phyloP scores from a whole-genome alignment of 2,329 filamentous ascomycete species.

The Coniosporium tulheliwenetii region DNA sequence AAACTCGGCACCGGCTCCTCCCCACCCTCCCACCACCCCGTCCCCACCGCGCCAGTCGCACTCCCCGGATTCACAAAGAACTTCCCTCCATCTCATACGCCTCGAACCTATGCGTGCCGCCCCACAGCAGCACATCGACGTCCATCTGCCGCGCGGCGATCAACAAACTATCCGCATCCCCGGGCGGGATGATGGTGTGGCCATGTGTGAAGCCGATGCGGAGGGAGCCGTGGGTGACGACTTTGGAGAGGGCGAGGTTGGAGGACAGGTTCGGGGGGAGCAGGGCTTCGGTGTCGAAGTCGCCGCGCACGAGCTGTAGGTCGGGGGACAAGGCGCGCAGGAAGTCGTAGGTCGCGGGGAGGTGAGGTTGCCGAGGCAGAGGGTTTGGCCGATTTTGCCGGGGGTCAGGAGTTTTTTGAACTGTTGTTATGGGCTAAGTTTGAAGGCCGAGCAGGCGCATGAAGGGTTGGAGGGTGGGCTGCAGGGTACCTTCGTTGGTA shows the following conservation, averaged over 20 bases:
- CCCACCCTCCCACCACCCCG: conserved; percentile 40
- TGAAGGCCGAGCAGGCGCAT: not conserved
- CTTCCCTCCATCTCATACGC: conserved; percentile 56
- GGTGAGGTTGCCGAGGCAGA: conserved; percentile 43
- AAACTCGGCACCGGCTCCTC: conserved; percentile 74
- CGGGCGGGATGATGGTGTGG: conserved; percentile 54
- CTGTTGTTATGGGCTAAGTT: conserved; percentile 10
- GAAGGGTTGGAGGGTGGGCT: conserved; percentile 2
- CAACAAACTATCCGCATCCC: conserved; percentile 49
- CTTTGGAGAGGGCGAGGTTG: conserved; percentile 48
- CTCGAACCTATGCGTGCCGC: conserved; percentile 54
- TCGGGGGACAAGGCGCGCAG: conserved; percentile 41
- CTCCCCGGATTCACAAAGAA: conserved; percentile 58
- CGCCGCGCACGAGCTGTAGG: conserved; percentile 54
- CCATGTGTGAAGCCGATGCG: conserved; percentile 58
- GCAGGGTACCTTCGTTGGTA: conserved; percentile 62
- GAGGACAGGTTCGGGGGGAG: conserved; percentile 13
- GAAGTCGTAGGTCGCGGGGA: conserved; percentile 42
- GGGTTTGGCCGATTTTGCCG: conserved; percentile 41
- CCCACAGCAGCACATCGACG: conserved; percentile 54
- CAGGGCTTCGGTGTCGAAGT: conserved; percentile 50
- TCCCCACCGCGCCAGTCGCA: conserved; percentile 50
- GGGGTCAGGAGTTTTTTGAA: conserved; percentile 43
- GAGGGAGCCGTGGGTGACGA: conserved; percentile 52
- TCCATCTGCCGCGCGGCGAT: conserved; percentile 58